Evolutionary conservation across 1,139 yeast genomes (phyloP).

Genomic region (Lodderomyces parapsilosis): DNA sequence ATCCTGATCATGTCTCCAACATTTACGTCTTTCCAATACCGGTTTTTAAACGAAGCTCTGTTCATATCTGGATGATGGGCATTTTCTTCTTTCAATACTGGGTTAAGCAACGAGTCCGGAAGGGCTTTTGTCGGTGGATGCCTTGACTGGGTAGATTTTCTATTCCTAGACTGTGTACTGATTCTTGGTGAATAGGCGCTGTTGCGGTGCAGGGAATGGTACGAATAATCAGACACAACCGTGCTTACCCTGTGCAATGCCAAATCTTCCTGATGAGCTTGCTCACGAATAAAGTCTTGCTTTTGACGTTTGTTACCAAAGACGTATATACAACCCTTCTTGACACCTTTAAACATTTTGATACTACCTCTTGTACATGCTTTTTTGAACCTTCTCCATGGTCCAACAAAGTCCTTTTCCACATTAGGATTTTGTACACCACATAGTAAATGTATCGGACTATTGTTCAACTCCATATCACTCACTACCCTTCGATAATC

Average conservation of each 20-base stretch:
- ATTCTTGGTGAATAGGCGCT: constrained; percentile 14
- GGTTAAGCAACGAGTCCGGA: constrained; percentile 35
- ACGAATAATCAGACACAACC: constrained; percentile 35
- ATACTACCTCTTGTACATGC: constrained; percentile 27
- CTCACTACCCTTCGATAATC: constrained; percentile 81
- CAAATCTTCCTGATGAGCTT: constrained; percentile 26
- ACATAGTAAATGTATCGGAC: constrained; percentile 71
- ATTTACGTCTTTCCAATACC: constrained; percentile 79
- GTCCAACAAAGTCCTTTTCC: constrained; percentile 59
- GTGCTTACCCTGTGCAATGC: constrained; percentile 41
- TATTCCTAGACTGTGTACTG: constrained; percentile 10
- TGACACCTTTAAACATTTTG: constrained; percentile 20
- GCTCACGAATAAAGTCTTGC: constrained; percentile 26
- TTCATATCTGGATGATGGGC: constrained; percentile 15
- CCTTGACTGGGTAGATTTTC: constrained; percentile 10
- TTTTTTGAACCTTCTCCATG: constrained; percentile 68
- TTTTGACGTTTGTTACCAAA: constrained; percentile 32
- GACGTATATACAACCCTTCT: constrained; percentile 21
- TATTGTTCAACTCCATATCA: constrained; percentile 85
- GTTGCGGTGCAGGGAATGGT: constrained; percentile 14
- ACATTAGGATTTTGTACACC: constrained; percentile 78
- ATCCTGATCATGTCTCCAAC: constrained; percentile 90
- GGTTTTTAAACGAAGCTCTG: constrained; percentile 14
- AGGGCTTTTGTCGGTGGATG: constrained; percentile 15
- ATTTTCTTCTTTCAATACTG: constrained; percentile 23